A percentile compares a stretch with the other conserved stretches of the same genome.
These are phyloP conservation scores for Orbilia ellipsospora DNA, from an alignment of 2,329 filamentous ascomycete species.

Conservation along the genomic window DNA sequence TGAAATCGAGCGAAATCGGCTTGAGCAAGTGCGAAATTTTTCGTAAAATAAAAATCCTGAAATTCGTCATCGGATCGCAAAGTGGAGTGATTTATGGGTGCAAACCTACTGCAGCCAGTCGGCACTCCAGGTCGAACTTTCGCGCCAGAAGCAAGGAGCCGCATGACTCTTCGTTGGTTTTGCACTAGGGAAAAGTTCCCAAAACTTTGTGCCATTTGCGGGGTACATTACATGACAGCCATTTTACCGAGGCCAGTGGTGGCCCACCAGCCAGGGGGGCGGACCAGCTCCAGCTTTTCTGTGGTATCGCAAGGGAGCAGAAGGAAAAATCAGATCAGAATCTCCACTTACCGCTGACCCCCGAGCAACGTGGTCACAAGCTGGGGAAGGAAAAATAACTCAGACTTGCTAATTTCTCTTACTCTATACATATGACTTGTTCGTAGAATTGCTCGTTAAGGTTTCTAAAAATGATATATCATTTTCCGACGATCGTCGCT, in stretches of 20 bases:
- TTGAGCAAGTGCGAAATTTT: not conserved
- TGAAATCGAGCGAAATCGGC: no score
- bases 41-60: not conserved
- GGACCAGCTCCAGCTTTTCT: not conserved
- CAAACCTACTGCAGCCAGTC: not conserved
- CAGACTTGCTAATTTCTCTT: conserved; percentile 55
- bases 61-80: conserved; percentile 11
- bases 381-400: conserved; percentile 39
- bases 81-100: not conserved
- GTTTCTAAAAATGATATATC: conserved; percentile 33
- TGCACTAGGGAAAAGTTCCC: conserved; percentile 18
- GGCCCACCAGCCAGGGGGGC: conserved; percentile 5
- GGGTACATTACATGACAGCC: conserved; percentile 55
- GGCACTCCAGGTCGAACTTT: conserved; percentile 15
- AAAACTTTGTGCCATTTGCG: conserved; percentile 50
- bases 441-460: conserved; percentile 1
- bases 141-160: conserved; percentile 7
- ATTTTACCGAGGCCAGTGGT: conserved; percentile 47
- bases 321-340: conserved; percentile 23
- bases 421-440: conserved; percentile 30
- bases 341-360: conserved; percentile 54
- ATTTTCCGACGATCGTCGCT: conserved; percentile 27
- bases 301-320: not conserved
- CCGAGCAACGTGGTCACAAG: conserved; percentile 45
- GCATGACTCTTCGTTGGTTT: conserved; percentile 41